Percentiles rank a stretch among this genome's conserved stretches.
Conservation (phyloP, 768 basidiomycete genomes). For the Lactarius deliciosus region DNA sequence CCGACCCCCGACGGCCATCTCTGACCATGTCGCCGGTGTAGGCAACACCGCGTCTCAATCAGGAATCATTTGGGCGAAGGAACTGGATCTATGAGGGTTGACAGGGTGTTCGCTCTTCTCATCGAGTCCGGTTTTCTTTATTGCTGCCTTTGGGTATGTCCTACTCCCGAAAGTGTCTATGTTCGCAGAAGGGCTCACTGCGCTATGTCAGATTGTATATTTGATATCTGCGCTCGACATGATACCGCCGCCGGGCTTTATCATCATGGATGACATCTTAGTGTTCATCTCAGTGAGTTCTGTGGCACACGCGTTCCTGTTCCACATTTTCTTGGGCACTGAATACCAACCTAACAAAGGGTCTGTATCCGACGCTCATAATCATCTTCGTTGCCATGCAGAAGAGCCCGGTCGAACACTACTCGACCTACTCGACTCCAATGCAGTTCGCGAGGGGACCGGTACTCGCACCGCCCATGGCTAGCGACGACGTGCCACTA, state of each 20-base stretch:
- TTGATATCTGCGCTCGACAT: conserved; percentile 8
- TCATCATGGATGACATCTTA: conserved; percentile 8
- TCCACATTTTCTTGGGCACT: not conserved
- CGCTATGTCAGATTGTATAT: conserved; percentile 7
- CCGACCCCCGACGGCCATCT: not conserved
- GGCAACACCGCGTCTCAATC: conserved; percentile 1
- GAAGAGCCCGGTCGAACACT: conserved; percentile 22
- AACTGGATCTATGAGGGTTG: conserved; percentile 4
- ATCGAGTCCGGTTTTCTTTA: conserved; percentile 22
- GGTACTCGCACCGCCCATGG: not conserved
- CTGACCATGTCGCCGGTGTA: not conserved
- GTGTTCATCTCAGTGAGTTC: conserved; percentile 9
- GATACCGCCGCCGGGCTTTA: conserved; percentile 4
- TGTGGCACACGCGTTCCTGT: not conserved
- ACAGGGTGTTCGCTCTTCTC: conserved; percentile 19
- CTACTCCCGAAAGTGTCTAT: not conserved
- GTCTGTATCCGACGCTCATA: conserved; percentile 19
- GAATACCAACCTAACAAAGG: not conserved
- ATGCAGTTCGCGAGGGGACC: conserved; percentile 6
- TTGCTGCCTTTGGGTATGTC: conserved; percentile 20
- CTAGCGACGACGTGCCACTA: not conserved
- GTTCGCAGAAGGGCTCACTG: not conserved
- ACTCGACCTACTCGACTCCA: conserved; percentile 8
- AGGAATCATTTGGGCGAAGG: conserved; percentile 3
- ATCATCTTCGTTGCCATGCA: conserved; percentile 20